phyloP scores from a whole-genome alignment of 371 early-diverging fungal species.

The Mortierella sp. region DNA sequence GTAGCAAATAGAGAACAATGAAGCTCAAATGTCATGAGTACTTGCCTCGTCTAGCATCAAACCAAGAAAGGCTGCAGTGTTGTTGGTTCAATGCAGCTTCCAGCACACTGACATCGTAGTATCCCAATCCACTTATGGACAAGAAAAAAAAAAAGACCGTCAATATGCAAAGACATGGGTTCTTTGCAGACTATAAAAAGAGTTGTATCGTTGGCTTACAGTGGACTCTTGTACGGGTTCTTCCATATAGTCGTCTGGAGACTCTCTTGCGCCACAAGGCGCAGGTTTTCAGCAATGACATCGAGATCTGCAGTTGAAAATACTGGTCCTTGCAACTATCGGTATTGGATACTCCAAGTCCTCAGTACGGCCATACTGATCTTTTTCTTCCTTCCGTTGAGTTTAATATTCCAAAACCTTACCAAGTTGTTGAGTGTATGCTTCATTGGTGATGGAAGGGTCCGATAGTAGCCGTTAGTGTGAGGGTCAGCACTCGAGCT shows the following conservation, averaged over 20 bases:
- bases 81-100: conserved; percentile 47
- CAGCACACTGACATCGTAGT: conserved; percentile 50
- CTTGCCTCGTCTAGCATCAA: conserved; percentile 44
- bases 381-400: no score
- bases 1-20: no score
- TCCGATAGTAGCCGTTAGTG: neutral
- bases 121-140: conserved; percentile 38
- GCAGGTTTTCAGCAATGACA: conserved; percentile 43
- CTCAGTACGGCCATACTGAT: neutral
- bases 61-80: conserved; percentile 45
- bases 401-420: neutral
- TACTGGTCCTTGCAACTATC: conserved; percentile 42
- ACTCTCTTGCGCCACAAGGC: conserved; percentile 36
- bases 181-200: neutral
- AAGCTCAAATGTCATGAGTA: neutral
- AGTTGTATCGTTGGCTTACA: conserved; percentile 11
- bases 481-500: neutral
- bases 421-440: conserved; percentile 54
- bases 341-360: no score
- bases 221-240: conserved; percentile 53
- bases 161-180: neutral
- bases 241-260: conserved; percentile 46
- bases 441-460: conserved; percentile 3
- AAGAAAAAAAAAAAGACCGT: neutral
- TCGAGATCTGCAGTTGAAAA: conserved; percentile 47